Conservation (phyloP, 2,329 filamentous ascomycete genomes). For the Thelonectria olida region DNA sequence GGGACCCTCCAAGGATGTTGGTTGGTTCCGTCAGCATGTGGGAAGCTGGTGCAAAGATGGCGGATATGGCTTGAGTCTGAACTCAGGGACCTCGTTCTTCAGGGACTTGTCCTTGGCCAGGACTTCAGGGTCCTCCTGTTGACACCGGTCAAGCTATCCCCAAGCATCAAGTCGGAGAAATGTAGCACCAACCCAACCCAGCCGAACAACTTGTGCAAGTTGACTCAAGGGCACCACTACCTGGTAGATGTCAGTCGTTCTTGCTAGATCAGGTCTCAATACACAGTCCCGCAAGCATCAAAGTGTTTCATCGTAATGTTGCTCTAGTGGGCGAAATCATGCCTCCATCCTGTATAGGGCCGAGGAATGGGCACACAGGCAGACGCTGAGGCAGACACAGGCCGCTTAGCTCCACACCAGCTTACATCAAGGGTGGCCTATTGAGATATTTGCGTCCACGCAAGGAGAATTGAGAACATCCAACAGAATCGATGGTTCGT, state of each 20-base stretch:
- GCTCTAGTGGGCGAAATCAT: background rate
- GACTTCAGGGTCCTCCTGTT: background rate
- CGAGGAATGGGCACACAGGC: slow-evolving; percentile 15
- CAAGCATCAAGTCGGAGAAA: background rate
- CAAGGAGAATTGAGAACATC: slow-evolving; percentile 1
- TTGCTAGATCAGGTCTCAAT: background rate
- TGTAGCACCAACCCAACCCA: background rate
- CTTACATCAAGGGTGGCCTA: slow-evolving; percentile 6
- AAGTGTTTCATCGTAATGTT: background rate
- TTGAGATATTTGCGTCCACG: slow-evolving; percentile 23
- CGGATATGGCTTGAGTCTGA: slow-evolving; percentile 9
- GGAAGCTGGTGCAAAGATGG: slow-evolving; percentile 12
- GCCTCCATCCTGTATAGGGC: background rate
- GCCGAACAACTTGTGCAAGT: background rate
- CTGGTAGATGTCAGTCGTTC: background rate
- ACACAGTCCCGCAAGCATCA: slow-evolving; percentile 2
- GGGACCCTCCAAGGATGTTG: background rate
- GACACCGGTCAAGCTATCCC: background rate
- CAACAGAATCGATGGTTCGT: slow-evolving; percentile 14
- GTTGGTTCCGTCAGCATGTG: slow-evolving; percentile 7
- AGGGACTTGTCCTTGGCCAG: background rate
- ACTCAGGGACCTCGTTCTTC: background rate
- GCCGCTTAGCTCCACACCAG: slow-evolving; percentile 12
- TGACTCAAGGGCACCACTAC: background rate
- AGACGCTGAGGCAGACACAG: slow-evolving; percentile 4